phyloP scores from a whole-genome alignment of 805 yeast genomes.

The Candida vaughaniae region DNA sequence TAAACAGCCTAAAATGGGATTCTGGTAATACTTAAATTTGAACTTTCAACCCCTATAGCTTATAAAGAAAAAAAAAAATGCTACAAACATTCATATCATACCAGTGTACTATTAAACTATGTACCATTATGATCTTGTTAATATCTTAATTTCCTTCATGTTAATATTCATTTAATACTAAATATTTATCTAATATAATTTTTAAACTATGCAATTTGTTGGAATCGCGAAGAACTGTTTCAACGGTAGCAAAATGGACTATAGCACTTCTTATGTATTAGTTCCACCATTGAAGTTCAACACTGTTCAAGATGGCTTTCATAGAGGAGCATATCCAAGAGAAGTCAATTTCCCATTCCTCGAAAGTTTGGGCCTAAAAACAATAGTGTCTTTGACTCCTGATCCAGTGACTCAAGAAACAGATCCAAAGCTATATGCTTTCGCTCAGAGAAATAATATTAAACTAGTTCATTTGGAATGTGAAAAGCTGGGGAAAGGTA shows the following conservation, averaged over 20 bases:
- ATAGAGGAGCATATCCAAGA: conserved; percentile 87
- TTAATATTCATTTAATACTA: not conserved
- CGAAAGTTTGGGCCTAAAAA: conserved; percentile 59
- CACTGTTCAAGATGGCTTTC: conserved; percentile 64
- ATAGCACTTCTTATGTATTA: conserved; percentile 24
- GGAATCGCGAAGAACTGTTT: no score
- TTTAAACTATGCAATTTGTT: no score
- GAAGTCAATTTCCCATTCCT: conserved; percentile 69
- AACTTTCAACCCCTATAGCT: no score
- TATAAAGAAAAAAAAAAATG: no score
- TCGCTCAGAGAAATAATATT: conserved; percentile 57
- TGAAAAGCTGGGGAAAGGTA: conserved; percentile 68
- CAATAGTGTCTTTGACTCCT: conserved; percentile 80
- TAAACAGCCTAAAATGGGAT: conserved; percentile 23
- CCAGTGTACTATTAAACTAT: no score
- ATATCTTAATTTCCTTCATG: not conserved
- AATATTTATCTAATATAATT: no score
- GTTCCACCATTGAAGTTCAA: conserved; percentile 82
- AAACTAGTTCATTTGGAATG: conserved; percentile 65
- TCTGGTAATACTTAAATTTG: no score
- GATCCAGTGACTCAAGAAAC: conserved; percentile 57
- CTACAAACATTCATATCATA: no score
- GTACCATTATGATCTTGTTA: no score
- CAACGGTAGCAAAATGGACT: conserved; percentile 12
- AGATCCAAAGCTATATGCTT: conserved; percentile 51